Conservation (phyloP, 129 eudicot genomes). For the Arctium minus region DNA sequence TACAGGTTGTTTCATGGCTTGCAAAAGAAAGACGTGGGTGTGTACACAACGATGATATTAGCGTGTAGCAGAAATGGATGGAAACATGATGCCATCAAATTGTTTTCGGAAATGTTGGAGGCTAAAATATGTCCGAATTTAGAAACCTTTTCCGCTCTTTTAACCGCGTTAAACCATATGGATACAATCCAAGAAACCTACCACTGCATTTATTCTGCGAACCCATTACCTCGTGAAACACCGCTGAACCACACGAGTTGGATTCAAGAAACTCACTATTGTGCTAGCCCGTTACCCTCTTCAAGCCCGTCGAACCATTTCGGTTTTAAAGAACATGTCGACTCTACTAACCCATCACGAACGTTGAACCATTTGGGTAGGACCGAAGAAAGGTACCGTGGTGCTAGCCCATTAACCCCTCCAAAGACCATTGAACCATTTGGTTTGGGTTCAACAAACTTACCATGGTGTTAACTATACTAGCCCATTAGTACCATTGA, state of each 20-base stretch:
- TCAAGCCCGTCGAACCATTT: background rate
- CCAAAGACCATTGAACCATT: background rate
- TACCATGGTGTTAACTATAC: background rate
- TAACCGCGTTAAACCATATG: background rate
- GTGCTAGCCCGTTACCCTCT: slow-evolving; percentile 2
- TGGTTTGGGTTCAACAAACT: background rate
- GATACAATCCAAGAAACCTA: background rate
- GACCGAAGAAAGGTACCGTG: background rate
- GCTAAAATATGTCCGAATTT: slow-evolving; percentile 19
- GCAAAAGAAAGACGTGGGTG: slow-evolving; percentile 24
- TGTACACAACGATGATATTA: slow-evolving; percentile 28
- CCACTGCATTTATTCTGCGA: background rate
- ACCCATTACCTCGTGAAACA: background rate
- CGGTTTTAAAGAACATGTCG: background rate
- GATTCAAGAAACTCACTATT: background rate
- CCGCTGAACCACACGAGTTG: background rate
- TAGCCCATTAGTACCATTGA: background rate
- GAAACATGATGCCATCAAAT: background rate
- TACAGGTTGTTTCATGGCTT: slow-evolving; percentile 8
- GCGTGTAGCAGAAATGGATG: slow-evolving; percentile 1
- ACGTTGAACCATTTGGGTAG: background rate
- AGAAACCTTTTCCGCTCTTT: slow-evolving; percentile 15
- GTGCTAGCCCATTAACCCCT: background rate
- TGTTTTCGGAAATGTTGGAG: slow-evolving; percentile 18
- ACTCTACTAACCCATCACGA: background rate